These are phyloP conservation scores for Lentinus polychrous DNA, from an alignment of 1,284 basidiomycete genomes.

Conservation along the genomic window DNA sequence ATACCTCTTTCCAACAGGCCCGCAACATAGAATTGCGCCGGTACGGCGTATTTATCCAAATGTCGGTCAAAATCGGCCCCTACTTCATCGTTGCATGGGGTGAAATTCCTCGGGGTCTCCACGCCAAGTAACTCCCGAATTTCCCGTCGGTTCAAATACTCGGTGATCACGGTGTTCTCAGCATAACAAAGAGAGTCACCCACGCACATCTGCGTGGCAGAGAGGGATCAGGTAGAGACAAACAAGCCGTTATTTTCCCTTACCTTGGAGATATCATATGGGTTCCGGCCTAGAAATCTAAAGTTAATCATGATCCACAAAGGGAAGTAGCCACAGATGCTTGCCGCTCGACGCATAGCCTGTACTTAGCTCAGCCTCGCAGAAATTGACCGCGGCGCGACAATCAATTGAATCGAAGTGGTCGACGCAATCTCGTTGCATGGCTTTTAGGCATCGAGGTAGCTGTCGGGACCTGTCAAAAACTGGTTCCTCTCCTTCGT, in stretches of 20 bases:
- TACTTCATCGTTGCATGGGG: constrained; percentile 51
- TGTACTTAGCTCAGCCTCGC: constrained; percentile 47
- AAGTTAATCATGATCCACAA: background rate
- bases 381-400: constrained; percentile 55
- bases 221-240: background rate
- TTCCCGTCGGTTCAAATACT: constrained; percentile 50
- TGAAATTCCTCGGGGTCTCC: constrained; percentile 45
- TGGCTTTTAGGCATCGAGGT: constrained; percentile 44
- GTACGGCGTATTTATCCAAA: constrained; percentile 53
- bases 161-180: constrained; percentile 42
- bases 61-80: constrained; percentile 38
- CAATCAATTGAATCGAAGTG: constrained; percentile 57
- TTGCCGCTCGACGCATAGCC: constrained; percentile 46
- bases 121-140: constrained; percentile 56
- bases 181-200: constrained; percentile 49
- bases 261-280: constrained; percentile 70
- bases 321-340: constrained; percentile 18
- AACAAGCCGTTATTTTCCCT: constrained; percentile 3
- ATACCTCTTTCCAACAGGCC: constrained; percentile 70
- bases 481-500: background rate
- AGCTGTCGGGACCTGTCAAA: constrained; percentile 29
- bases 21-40: constrained; percentile 61
- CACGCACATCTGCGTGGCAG: constrained; percentile 37
- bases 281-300: constrained; percentile 40
- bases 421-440: constrained; percentile 44